These are phyloP conservation scores for Aureobasidium subglaciale DNA, from an alignment of 2,329 filamentous ascomycete genomes.

Conservation along the genomic window DNA sequence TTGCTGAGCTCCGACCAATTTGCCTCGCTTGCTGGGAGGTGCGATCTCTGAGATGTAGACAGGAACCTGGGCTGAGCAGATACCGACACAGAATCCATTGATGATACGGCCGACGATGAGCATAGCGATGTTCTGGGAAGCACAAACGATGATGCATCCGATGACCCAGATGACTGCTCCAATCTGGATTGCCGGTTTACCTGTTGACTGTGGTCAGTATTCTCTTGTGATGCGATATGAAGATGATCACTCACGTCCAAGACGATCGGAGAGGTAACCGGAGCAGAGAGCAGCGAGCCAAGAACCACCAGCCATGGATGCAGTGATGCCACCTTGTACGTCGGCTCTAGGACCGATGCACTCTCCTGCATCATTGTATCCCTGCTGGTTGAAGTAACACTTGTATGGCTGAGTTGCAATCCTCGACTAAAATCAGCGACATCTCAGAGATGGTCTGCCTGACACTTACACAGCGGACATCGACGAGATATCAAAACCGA, in stretches of 20 bases:
- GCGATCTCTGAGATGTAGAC: conserved; percentile 64
- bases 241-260: conserved; percentile 42
- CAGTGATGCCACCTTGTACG: conserved; percentile 62
- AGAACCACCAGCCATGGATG: conserved; percentile 64
- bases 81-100: conserved; percentile 66
- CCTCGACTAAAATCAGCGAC: too few relatives aligned
- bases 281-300: conserved; percentile 58
- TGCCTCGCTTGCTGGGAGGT: conserved; percentile 50
- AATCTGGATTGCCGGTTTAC: neutral
- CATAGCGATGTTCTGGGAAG: conserved; percentile 61
- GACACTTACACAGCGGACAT: conserved; percentile 61
- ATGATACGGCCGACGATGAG: conserved; percentile 64
- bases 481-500: conserved; percentile 72
- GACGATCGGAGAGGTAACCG: conserved; percentile 51
- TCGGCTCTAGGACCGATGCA: conserved; percentile 48
- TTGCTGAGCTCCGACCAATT: conserved; percentile 65
- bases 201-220: too few relatives aligned
- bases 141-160: conserved; percentile 56
- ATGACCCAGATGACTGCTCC: conserved; percentile 40
- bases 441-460: too few relatives aligned
- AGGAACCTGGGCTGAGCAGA: conserved; percentile 62
- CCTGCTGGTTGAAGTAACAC: conserved; percentile 11
- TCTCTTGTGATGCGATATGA: too few relatives aligned
- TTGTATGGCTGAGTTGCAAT: conserved; percentile 10
- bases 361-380: conserved; percentile 28